Base-by-base conservation (phyloP, 768 basidiomycete species). In the Ramaria rubella region DNA sequence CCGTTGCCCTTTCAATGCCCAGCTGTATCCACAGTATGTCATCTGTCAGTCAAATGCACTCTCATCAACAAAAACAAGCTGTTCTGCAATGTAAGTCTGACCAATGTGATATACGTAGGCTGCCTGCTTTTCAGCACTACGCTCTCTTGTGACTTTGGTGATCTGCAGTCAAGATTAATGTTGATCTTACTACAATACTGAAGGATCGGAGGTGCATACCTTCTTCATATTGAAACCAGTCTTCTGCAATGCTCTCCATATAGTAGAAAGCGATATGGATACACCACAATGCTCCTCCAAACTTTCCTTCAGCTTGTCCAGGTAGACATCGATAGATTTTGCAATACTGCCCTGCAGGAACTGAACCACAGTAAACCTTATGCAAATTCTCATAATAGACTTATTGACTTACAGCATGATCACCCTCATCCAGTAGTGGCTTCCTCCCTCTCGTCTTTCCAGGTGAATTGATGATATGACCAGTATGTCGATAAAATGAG, bases 1-100 rank as follows among this genome's bases (percentile, higher is more conserved):
- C 4, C 58, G 56, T 1, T 52, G 33, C 4, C 67, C 67, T 38
- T 23, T 36, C 4, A 63, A 26, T 31, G 68, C 61, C 67, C 67
- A 67, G 0, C 59, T 65, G 11, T 57, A 26, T 4, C 58, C 62
- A 2, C 63, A 56, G 31, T 65, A 62, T 11, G 63, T 52, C 24
- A 62, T 67, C 2, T 58, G 61, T 1, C 57, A 56, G 48, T 68
- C 64, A 44, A 60, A 59, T 5, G 64, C 24, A 38, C 63, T 65
- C 49, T n/a, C n/a, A n/a, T n/a, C n/a, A n/a, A n/a, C n/a, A n/a
- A n/a, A n/a, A n/a, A n/a, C n/a, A n/a, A n/a, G 62, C 29, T 66
- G 62, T 1, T 58, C 26, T 1, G 66, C 49, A 0, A 0, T n/a
- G 19, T 65, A 63, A 51, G 59, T 51, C 34, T 46, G 12, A 24